Conservation (phyloP, 2,329 filamentous ascomycete genomes). For the Fusarium sp. region DNA sequence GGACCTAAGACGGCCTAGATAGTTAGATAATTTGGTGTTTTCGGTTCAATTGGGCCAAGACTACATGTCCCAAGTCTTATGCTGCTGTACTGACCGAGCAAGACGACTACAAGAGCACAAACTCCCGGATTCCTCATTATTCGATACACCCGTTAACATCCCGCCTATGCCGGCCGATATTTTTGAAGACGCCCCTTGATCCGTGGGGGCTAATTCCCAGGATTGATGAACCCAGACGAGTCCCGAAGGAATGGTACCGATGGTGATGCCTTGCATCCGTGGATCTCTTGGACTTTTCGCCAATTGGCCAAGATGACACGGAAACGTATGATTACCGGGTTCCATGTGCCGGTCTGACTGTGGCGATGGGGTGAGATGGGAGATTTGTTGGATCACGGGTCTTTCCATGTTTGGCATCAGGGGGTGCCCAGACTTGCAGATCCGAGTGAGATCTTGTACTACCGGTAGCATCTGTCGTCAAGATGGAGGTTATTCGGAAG, state of each 20-base stretch:
- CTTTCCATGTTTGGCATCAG: not conserved
- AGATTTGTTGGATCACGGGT: not conserved
- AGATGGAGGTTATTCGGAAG: not conserved
- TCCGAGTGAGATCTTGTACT: not conserved
- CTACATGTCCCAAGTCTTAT: not conserved
- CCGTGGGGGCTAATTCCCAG: not conserved
- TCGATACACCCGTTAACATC: not conserved
- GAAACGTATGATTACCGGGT: not conserved
- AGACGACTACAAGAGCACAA: no score
- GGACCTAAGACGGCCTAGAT: rapidly evolving
- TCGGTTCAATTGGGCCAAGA: not conserved
- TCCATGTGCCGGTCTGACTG: not conserved
- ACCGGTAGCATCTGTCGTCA: not conserved
- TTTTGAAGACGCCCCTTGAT: not conserved
- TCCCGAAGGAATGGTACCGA: not conserved
- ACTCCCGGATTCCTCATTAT: not conserved
- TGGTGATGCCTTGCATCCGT: not conserved
- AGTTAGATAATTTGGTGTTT: not conserved
- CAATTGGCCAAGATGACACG: not conserved
- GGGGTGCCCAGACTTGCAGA: not conserved
- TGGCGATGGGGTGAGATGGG: not conserved
- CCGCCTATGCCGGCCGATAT: not conserved
- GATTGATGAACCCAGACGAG: not conserved
- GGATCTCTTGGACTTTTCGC: not conserved
- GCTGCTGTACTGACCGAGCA: not conserved